Conservation (phyloP, 257 asterid species). For the Paulownia fortunei region DNA sequence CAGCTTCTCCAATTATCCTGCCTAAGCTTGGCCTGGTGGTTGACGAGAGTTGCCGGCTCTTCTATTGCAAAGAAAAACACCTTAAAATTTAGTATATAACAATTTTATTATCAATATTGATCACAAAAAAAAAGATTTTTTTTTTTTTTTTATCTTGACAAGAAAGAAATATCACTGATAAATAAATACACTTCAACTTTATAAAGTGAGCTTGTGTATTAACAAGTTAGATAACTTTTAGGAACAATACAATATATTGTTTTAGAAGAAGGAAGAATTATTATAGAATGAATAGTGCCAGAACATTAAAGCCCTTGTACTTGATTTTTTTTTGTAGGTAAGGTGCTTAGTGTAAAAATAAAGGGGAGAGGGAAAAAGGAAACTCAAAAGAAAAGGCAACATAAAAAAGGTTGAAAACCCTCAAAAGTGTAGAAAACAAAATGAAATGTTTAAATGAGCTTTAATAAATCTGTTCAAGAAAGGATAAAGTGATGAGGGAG, state of each 20-base stretch:
- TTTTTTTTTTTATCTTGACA: no score
- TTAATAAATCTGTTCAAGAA: constrained; percentile 43
- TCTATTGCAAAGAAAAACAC: constrained; percentile 41
- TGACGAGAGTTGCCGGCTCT: constrained; percentile 66
- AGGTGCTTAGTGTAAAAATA: constrained; percentile 25
- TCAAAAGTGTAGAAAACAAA: constrained; percentile 49
- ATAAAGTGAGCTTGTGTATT: no score
- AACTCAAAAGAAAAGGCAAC: constrained; percentile 40
- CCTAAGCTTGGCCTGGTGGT: constrained; percentile 74
- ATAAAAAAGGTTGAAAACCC: constrained; percentile 47
- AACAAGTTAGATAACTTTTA: no score
- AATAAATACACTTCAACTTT: no score
- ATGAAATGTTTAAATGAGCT: constrained; percentile 36
- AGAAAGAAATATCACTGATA: no score
- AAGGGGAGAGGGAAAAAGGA: constrained; percentile 29
- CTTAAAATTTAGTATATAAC: background rate
- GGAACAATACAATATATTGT: no score
- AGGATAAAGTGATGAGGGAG: constrained; percentile 38
- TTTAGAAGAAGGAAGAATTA: background rate
- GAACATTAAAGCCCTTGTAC: background rate
- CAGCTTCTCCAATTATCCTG: constrained; percentile 12
- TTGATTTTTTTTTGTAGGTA: no score
- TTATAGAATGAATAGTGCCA: background rate
- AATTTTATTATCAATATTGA: background rate
- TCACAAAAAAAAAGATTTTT: no score